Percentiles rank a stretch among this genome's conserved stretches.
Evolutionary conservation across 2,329 filamentous ascomycete species (phyloP).

Genomic region (Botrytis paeoniae): DNA sequence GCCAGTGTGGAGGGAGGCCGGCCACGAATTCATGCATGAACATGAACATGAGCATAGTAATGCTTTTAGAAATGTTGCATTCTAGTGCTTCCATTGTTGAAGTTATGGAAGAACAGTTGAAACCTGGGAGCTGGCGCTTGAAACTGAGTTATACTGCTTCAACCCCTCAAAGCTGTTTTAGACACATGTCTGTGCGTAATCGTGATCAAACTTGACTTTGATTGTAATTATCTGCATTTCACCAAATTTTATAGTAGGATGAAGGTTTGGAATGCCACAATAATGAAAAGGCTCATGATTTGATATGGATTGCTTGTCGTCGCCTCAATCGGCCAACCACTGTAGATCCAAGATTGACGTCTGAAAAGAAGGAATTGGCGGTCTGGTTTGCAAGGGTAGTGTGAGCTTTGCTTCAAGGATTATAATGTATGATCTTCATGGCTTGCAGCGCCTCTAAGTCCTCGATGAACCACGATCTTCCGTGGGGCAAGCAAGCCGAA

Average conservation of each 20-base stretch:
- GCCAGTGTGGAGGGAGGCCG: slow-evolving; percentile 32
- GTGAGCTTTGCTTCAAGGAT: slow-evolving; percentile 14
- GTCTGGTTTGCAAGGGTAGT: slow-evolving; percentile 34
- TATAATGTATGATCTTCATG: slow-evolving; percentile 36
- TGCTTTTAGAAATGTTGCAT: slow-evolving; percentile 25
- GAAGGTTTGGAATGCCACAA: neutral
- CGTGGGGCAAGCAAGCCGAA: slow-evolving; percentile 26
- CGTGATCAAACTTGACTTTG: slow-evolving; percentile 26
- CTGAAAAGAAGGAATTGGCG: slow-evolving; percentile 36
- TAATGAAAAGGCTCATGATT: neutral
- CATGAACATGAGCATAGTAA: slow-evolving; percentile 32
- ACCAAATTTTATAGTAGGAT: neutral
- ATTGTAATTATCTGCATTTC: slow-evolving; percentile 19
- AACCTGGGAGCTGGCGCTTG: slow-evolving; percentile 34
- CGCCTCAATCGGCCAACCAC: neutral
- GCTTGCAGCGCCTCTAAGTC: slow-evolving; percentile 35
- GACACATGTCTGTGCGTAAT: slow-evolving; percentile 37
- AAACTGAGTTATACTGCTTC: slow-evolving; percentile 38
- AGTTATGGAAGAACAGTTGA: slow-evolving; percentile 33
- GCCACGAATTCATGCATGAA: slow-evolving; percentile 41
- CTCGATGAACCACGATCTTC: slow-evolving; percentile 39
- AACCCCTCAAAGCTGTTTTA: slow-evolving; percentile 36
- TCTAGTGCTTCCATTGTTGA: slow-evolving; percentile 26
- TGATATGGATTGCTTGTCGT: slow-evolving; percentile 13
- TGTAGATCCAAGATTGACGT: slow-evolving; percentile 21